A percentile compares a stretch with the other conserved stretches of the same genome.
Evolutionary conservation across 2,329 filamentous ascomycete genomes (phyloP).

Genomic region (Aspergillus terreus): DNA sequence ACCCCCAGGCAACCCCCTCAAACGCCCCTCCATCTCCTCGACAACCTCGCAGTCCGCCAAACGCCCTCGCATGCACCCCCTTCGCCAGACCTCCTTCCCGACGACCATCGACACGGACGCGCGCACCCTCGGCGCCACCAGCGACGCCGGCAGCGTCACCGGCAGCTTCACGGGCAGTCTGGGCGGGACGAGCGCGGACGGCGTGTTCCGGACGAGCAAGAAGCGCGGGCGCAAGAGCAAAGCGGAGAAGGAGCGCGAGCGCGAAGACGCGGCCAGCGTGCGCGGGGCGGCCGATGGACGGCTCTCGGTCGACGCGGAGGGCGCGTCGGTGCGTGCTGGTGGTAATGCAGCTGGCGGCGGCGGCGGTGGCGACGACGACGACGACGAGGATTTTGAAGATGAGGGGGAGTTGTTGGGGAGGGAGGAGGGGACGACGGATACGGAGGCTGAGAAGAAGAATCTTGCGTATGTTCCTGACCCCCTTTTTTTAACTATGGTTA

Average conservation of each 20-base stretch:
- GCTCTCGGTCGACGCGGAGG: constrained; percentile 32
- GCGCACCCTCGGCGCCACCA: constrained; percentile 28
- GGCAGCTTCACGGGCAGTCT: constrained; percentile 42
- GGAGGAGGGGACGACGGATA: constrained; percentile 45
- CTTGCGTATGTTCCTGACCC: constrained; percentile 38
- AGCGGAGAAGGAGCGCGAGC: constrained; percentile 33
- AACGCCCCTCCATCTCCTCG: constrained; percentile 41
- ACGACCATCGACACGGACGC: constrained; percentile 28
- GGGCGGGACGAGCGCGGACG: constrained; percentile 34
- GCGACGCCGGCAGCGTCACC: constrained; percentile 40
- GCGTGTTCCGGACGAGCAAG: constrained; percentile 30
- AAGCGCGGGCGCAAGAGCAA: constrained; percentile 39
- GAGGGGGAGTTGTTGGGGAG: constrained; percentile 44
- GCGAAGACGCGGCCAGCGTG: constrained; percentile 29
- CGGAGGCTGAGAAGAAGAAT: constrained; percentile 51
- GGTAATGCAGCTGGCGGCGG: constrained; percentile 46
- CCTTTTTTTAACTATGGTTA: too few species aligned
- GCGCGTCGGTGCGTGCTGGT: constrained; percentile 29
- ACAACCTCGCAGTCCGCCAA: constrained; percentile 30
- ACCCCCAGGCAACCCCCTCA: constrained; percentile 33
- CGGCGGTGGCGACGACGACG: constrained; percentile 47
- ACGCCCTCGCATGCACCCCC: constrained; percentile 41
- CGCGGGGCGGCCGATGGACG: constrained; percentile 23
- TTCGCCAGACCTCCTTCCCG: constrained; percentile 47
- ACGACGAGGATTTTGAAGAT: constrained; percentile 49